Base-by-base conservation (phyloP, 345 rosid species). In the Euphorbia tirucalli region DNA sequence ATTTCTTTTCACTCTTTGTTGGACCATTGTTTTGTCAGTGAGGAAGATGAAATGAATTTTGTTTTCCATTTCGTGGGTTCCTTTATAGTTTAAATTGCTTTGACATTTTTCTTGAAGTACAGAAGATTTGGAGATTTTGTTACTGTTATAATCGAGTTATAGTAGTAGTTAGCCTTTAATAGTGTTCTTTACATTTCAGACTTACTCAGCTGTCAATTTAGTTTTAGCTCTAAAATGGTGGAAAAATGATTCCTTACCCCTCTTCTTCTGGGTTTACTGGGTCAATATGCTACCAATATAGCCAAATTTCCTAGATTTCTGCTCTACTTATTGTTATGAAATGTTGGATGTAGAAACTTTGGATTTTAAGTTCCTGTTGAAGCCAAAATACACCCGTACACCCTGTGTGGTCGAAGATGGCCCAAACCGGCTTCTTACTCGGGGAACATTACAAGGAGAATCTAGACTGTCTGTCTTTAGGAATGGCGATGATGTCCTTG, bases 341-440 rank as follows among this genome's bases (percentile, higher is more conserved):
- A 22, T 63, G 57, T 76, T 69, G 65, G 58, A 71, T 74, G 22
- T 77, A 90, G 98, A 92, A 85, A 90, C 97, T 78, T 82, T 95
- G 89, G 99, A 92, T 82, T 92, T 95, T 85, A 95, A 95, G 89
- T 95, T 95, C 83, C 83, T 95, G 75, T 82, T 95, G 91, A 95
- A 92, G 93, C 96, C 99, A 66, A 95, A 87, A 80, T 5, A 84
- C 62, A 67, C 85, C 41, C 83, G 76, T 61, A 64, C 71, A 27
- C 98, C 93, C 44, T 90, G 85, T 70, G 83, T 89, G 65, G 93
- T 89, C 31, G 99, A 95, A 87, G 97, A 95, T 69, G 99, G 99
- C 71, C 85, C 91, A 30, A 86, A 90, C 39, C 79, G 97, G 70
- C 73, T 88, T 61, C 91, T 95, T 16, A 80, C 82, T 0, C 74